A percentile compares a stretch with the other conserved stretches of the same genome.
Conservation (phyloP, 2,329 filamentous ascomycete genomes). For the Cercospora sp. region DNA sequence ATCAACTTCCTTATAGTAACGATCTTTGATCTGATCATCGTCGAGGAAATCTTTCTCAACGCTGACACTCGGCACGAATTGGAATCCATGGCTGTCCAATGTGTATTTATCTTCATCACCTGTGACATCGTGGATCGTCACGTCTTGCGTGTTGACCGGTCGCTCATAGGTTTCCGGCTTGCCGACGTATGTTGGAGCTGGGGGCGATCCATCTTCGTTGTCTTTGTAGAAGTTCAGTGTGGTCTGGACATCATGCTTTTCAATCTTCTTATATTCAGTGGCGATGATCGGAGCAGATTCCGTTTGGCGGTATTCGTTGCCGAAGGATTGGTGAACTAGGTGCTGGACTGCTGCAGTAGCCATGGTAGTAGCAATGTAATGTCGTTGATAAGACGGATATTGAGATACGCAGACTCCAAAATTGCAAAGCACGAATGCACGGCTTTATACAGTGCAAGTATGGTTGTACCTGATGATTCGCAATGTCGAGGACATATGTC, state of each 20-base stretch:
- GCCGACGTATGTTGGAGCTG: slow-evolving; percentile 26
- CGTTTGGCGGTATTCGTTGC: slow-evolving; percentile 10
- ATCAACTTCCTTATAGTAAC: slow-evolving; percentile 43
- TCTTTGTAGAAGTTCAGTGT: slow-evolving; percentile 30
- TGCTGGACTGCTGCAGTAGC: slow-evolving; percentile 28
- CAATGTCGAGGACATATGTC: slow-evolving; percentile 18
- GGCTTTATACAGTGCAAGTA: background rate
- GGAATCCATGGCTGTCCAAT: slow-evolving; percentile 38
- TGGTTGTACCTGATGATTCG: background rate
- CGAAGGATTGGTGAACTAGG: slow-evolving; percentile 16
- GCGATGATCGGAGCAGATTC: slow-evolving; percentile 10
- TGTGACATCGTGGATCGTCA: slow-evolving; percentile 47
- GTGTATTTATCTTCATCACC: slow-evolving; percentile 43
- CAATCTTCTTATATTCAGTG: slow-evolving; percentile 14
- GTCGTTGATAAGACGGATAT: background rate
- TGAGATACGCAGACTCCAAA: background rate
- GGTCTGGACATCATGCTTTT: slow-evolving; percentile 28
- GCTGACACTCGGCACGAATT: slow-evolving; percentile 39
- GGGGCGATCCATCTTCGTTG: slow-evolving; percentile 30
- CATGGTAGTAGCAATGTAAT: slow-evolving; percentile 15
- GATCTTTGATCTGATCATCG: slow-evolving; percentile 41
- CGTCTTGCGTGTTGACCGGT: slow-evolving; percentile 33
- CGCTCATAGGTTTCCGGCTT: slow-evolving; percentile 39
- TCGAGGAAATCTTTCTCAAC: slow-evolving; percentile 42
- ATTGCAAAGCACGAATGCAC: background rate